Percentiles rank a stretch among this genome's conserved stretches.
Conservation (phyloP, 1,139 yeast species). For the Saccharomyces pastorianus region DNA sequence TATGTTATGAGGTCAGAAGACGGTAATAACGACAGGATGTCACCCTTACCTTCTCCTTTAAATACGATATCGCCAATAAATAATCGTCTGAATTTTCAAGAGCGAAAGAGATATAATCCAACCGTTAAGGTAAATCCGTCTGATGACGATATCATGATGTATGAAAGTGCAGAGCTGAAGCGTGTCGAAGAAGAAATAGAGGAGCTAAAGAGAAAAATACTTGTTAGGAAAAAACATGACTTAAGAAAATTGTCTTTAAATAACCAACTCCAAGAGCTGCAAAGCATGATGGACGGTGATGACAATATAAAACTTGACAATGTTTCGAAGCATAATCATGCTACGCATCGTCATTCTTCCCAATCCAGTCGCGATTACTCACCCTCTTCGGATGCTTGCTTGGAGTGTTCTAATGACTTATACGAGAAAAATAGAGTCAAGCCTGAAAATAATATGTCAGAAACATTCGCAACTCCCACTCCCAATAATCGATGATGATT, state of each 20-base stretch:
- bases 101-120: background rate
- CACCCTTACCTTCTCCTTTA: background rate
- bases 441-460: background rate
- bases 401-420: background rate
- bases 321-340: background rate
- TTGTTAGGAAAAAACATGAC: constrained; percentile 27
- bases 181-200: constrained; percentile 26
- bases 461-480: constrained; percentile 3
- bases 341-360: background rate
- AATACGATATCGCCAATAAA: background rate
- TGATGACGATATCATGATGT: constrained; percentile 27
- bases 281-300: constrained; percentile 7
- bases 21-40: background rate
- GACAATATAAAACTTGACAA: background rate
- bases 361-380: background rate
- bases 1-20: background rate
- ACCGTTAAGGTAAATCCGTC: constrained; percentile 11
- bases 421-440: background rate
- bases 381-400: background rate
- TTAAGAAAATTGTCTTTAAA: constrained; percentile 26
- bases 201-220: constrained; percentile 21
- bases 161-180: constrained; percentile 27
- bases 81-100: background rate
- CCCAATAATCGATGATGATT: background rate
- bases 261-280: constrained; percentile 23